A percentile compares a stretch with the other conserved stretches of the same genome.
Conservation (phyloP, 2,329 filamentous ascomycete genomes). For the Ophiostoma sp. region DNA sequence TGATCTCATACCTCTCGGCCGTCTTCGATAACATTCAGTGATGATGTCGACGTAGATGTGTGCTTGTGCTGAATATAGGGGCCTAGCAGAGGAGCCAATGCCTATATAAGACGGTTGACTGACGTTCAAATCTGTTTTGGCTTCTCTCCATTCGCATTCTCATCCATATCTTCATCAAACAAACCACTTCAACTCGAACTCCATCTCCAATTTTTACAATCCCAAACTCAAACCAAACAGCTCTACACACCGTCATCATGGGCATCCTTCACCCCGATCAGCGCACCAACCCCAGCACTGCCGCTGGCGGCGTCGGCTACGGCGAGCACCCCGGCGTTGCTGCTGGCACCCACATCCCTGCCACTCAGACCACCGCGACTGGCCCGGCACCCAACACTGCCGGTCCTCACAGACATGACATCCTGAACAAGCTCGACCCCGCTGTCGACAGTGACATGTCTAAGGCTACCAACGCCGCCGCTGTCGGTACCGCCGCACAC, state of each 20-base stretch:
- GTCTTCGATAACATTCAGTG: not conserved
- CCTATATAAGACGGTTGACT: not conserved
- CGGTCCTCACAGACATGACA: conserved; percentile 39
- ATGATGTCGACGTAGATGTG: not conserved
- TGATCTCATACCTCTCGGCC: not conserved
- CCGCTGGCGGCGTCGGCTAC: not conserved
- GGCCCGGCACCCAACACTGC: conserved; percentile 24
- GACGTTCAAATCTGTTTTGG: not conserved
- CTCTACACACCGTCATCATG: conserved; percentile 18
- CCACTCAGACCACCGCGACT: conserved; percentile 18
- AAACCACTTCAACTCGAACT: not conserved
- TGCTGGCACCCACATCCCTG: conserved; percentile 20
- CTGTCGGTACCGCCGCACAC: not conserved
- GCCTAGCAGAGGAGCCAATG: not conserved
- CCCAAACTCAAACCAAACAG: not conserved
- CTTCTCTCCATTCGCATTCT: not conserved
- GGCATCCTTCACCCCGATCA: conserved; percentile 22
- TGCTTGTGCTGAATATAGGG: not conserved
- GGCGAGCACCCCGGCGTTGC: conserved; percentile 14
- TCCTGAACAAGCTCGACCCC: conserved; percentile 42
- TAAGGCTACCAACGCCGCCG: not conserved
- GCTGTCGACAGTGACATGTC: conserved; percentile 36
- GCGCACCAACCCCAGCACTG: conserved; percentile 7
- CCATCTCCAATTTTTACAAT: not conserved
- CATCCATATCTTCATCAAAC: not conserved